These are phyloP conservation scores for Picocystis sp. DNA, from an alignment of 163 green algal genomes.

Conservation along the genomic window DNA sequence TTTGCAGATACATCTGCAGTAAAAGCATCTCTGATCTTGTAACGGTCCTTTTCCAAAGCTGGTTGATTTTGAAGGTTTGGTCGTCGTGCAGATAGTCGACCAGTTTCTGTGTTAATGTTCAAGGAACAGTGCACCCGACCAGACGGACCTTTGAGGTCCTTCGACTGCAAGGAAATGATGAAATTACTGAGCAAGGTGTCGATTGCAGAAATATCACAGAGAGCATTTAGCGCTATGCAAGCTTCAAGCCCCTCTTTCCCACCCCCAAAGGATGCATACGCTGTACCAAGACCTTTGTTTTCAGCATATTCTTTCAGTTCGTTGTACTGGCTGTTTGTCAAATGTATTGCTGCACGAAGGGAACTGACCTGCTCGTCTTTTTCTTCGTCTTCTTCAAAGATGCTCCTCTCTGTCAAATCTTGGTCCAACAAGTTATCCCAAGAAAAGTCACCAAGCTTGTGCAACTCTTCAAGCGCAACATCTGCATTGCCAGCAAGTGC, in stretches of 20 bases:
- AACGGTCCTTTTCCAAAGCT: slow-evolving; percentile 92
- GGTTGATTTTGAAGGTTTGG: slow-evolving; percentile 98
- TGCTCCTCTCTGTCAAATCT: too few relatives aligned
- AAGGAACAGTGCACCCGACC: slow-evolving; percentile 78
- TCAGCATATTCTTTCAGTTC: slow-evolving; percentile 1
- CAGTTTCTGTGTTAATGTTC: slow-evolving; percentile 86
- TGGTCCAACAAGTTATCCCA: too few relatives aligned
- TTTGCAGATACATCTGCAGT: slow-evolving; percentile 31
- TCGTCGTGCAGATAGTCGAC: slow-evolving; percentile 54
- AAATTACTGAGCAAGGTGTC: slow-evolving; percentile 88
- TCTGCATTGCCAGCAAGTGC: slow-evolving; percentile 57
- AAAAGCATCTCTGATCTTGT: slow-evolving; percentile 85
- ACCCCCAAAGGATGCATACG: slow-evolving; percentile 55
- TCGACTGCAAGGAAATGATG: slow-evolving; percentile 75
- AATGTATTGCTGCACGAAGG: background rate
- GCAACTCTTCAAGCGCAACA: slow-evolving; percentile 44
- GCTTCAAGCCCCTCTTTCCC: slow-evolving; percentile 52
- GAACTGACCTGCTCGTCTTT: too few relatives aligned
- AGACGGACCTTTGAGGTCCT: slow-evolving; percentile 9
- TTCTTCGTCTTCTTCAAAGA: too few relatives aligned
- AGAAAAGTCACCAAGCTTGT: slow-evolving; percentile 26
- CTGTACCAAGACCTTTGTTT: background rate
- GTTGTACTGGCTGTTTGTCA: background rate
- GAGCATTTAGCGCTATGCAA: slow-evolving; percentile 64
- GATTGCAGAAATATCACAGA: slow-evolving; percentile 75